Conservation (phyloP, 2,329 filamentous ascomycete species). For the Colletotrichum sp. region DNA sequence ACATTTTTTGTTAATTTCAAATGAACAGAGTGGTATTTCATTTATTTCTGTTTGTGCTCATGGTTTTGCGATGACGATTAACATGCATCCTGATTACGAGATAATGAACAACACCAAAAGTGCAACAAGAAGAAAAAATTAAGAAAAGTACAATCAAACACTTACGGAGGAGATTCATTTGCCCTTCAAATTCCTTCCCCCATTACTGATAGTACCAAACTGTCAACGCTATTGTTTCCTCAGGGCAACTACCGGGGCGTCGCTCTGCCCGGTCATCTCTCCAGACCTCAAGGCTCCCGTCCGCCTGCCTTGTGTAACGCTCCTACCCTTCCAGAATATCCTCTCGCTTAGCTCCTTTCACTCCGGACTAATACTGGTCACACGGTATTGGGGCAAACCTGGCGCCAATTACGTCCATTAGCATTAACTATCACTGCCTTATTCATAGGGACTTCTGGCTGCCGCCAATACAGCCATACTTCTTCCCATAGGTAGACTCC, state of each 20-base stretch:
- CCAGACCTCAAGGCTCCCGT: too few relatives aligned
- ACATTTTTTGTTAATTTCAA: background rate
- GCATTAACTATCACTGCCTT: too few relatives aligned
- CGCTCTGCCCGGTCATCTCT: too few relatives aligned
- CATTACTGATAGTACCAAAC: background rate
- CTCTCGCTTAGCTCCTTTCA: too few relatives aligned
- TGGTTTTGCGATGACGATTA: background rate
- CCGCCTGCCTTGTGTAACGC: too few relatives aligned
- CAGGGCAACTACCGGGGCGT: too few relatives aligned
- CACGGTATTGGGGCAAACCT: rapidly evolving
- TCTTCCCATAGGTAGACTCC: rapidly evolving
- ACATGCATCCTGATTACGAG: background rate
- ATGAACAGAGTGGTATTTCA: background rate
- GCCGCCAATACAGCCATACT: background rate
- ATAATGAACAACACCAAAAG: background rate
- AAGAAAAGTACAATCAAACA: background rate
- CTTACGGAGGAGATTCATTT: too few relatives aligned
- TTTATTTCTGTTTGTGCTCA: background rate
- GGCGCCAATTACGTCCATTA: too few relatives aligned
- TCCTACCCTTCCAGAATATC: too few relatives aligned
- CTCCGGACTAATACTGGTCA: rapidly evolving
- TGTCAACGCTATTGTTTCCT: too few relatives aligned
- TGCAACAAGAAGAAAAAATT: too few relatives aligned
- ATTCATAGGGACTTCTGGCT: background rate
- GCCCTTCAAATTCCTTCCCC: background rate